A percentile compares a stretch with the other conserved stretches of the same genome.
Conservation (phyloP, 352 stramenopile species). For the Pythium volutum region DNA sequence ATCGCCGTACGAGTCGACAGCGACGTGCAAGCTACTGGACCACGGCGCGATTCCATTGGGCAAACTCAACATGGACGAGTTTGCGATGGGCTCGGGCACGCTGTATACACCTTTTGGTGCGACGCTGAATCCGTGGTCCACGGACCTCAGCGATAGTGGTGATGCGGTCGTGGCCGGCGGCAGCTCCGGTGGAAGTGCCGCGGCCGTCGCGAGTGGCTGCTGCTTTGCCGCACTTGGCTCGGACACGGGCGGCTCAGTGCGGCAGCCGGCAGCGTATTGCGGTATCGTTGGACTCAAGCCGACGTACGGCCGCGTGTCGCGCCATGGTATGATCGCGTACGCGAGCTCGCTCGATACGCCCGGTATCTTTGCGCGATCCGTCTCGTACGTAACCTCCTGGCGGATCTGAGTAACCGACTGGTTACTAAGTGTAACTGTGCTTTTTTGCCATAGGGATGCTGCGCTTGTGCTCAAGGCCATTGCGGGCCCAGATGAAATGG, state of each 20-base stretch:
- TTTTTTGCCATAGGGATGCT: conserved; percentile 47
- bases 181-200: conserved; percentile 93
- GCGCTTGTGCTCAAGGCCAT: conserved; percentile 79
- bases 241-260: conserved; percentile 97
- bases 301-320: conserved; percentile 95
- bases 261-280: conserved; percentile 95
- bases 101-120: conserved; percentile 87
- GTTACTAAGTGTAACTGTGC: not conserved
- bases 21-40: conserved; percentile 80
- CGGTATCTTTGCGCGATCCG: conserved; percentile 89
- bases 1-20: conserved; percentile 88
- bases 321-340: conserved; percentile 96
- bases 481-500: conserved; percentile 69
- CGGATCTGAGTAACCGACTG: too few relatives aligned
- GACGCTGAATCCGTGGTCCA: conserved; percentile 89
- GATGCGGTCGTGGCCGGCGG: conserved; percentile 85
- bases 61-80: conserved; percentile 99
- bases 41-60: conserved; percentile 92
- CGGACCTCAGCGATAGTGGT: conserved; percentile 40
- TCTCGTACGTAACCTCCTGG: conserved; percentile 65
- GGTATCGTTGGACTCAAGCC: conserved; percentile 97
- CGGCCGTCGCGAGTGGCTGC: conserved; percentile 90
- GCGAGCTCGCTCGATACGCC: conserved; percentile 96
- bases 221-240: conserved; percentile 93
- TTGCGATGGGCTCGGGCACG: conserved; percentile 97